Evolutionary conservation across 108 stramenopile species (phyloP).

Genomic region (Skeletonema tropicum): DNA sequence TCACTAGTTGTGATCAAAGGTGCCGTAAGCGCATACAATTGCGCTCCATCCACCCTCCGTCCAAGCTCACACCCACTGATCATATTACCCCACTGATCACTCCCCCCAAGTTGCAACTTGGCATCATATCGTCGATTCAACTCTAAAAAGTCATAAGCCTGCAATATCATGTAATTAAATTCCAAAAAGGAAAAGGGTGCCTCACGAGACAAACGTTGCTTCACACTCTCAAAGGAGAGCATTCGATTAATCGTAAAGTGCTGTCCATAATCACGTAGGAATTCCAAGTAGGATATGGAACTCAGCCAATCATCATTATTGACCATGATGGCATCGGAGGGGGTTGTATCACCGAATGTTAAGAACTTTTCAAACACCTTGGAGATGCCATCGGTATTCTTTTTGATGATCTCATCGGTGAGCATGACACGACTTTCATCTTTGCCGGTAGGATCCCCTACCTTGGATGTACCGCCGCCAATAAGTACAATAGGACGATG

Average conservation of each 20-base stretch:
- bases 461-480: constrained; percentile 95
- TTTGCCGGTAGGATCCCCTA: constrained; percentile 98
- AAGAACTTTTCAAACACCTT: constrained; percentile 86
- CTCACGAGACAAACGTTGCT: constrained; percentile 89
- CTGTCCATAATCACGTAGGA: constrained; percentile 95
- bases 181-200: constrained; percentile 96
- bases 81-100: constrained; percentile 99
- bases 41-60: constrained; percentile 79
- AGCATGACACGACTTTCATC: constrained; percentile 91
- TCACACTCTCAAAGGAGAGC: constrained; percentile 94
- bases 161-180: constrained; percentile 99
- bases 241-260: constrained; percentile 98
- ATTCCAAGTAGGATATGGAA: constrained; percentile 83
- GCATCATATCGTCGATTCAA: constrained; percentile 82
- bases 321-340: constrained; percentile 86
- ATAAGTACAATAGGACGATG: constrained; percentile 92
- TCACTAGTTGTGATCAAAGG: constrained; percentile 96
- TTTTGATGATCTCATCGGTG: constrained; percentile 78
- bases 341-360: constrained; percentile 59
- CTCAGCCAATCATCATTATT: constrained; percentile 97
- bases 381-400: constrained; percentile 84
- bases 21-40: constrained; percentile 94
- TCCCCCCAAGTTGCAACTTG: constrained; percentile 93
- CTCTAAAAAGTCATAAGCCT: constrained; percentile 98
- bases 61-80: constrained; percentile 93